These are phyloP conservation scores for Diaporthe destruens DNA, from an alignment of 2,329 filamentous ascomycete genomes.

Conservation along the genomic window DNA sequence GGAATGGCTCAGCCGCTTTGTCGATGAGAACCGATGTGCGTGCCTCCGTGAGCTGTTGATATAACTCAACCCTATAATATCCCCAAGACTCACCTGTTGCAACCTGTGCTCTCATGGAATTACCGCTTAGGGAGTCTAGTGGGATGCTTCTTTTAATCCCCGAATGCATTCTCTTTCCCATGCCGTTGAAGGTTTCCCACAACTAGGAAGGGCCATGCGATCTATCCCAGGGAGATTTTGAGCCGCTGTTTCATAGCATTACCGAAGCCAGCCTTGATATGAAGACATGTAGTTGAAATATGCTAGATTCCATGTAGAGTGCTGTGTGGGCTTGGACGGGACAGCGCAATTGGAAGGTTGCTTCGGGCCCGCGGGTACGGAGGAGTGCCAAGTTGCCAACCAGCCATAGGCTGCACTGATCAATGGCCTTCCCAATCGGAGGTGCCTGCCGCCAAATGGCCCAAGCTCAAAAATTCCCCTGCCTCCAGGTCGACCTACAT, in stretches of 20 bases:
- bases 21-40: not conserved
- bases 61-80: not conserved
- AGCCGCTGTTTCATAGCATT: not conserved
- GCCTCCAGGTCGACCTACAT: not conserved
- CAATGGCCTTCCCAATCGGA: slow-evolving; percentile 1
- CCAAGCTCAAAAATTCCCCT: slow-evolving; percentile 43
- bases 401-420: slow-evolving; percentile 22
- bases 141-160: not conserved
- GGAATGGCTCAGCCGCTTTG: not conserved
- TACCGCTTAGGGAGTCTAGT: not conserved
- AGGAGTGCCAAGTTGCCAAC: not conserved
- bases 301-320: not conserved
- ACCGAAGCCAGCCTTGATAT: not conserved
- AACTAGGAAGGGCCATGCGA: not conserved
- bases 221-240: not conserved
- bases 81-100: not conserved
- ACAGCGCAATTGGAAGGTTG: slow-evolving; percentile 2
- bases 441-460: slow-evolving; percentile 30
- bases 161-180: not conserved
- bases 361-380: slow-evolving; percentile 5
- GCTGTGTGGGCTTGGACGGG: not conserved
- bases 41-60: not conserved
- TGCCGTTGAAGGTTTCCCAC: not conserved
- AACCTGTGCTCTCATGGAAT: slow-evolving; percentile 1
- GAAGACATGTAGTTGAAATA: not conserved